Conservation (phyloP, 805 yeast species). For the Monosporozyma yasuniensis region DNA sequence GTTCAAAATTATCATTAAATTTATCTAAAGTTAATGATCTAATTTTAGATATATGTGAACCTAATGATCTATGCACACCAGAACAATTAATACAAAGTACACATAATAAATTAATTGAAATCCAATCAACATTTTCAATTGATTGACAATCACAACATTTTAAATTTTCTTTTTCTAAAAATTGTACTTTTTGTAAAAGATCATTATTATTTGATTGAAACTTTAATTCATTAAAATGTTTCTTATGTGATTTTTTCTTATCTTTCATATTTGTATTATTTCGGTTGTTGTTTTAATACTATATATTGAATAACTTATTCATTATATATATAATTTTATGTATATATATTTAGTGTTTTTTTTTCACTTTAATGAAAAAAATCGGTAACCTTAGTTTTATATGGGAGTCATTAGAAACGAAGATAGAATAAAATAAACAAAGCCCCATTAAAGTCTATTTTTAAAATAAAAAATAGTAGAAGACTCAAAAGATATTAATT, state of each 20-base stretch:
- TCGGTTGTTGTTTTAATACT: not conserved
- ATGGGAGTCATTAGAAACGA: too few relatives aligned
- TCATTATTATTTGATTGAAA: not conserved
- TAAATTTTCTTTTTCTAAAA: conserved; percentile 44
- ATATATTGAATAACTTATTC: not conserved
- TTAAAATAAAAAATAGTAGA: too few relatives aligned
- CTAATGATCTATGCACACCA: conserved; percentile 79
- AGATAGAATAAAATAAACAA: too few relatives aligned
- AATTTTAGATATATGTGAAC: conserved; percentile 72
- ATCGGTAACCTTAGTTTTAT: too few relatives aligned
- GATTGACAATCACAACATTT: conserved; percentile 76
- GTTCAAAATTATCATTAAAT: conserved; percentile 46
- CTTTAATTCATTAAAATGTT: conserved; percentile 4
- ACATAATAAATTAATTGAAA: conserved; percentile 64
- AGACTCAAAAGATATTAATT: too few relatives aligned
- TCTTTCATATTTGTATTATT: not conserved
- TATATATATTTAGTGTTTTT: not conserved
- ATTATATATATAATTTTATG: not conserved
- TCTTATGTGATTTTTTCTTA: not conserved
- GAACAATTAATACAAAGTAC: conserved; percentile 79
- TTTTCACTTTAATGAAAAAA: too few relatives aligned
- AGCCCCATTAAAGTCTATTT: too few relatives aligned
- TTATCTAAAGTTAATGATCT: conserved; percentile 71
- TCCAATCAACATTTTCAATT: conserved; percentile 64
- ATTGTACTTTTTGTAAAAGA: conserved; percentile 17